A percentile compares a stretch with the other conserved stretches of the same genome.
phyloP scores from a whole-genome alignment of 805 yeast genomes.

The Scheffersomyces coipomensis region DNA sequence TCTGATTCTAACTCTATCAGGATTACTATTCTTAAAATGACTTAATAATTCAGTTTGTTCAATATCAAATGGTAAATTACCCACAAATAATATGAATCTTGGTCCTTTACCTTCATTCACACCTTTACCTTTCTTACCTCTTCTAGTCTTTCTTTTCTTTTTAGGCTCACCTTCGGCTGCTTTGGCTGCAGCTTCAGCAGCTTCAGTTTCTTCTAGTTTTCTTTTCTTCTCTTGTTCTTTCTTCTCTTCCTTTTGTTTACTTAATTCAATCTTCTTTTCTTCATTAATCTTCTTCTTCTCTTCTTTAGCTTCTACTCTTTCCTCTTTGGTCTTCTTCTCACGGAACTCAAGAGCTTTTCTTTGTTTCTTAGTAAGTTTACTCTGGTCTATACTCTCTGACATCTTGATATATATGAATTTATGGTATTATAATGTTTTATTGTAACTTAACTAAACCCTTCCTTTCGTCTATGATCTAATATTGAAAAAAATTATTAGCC shows the following conservation, averaged over 20 bases:
- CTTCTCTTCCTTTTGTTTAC: conserved; percentile 20
- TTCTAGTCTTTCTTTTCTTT: conserved; percentile 73
- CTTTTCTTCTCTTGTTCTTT: conserved; percentile 22
- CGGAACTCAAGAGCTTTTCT: conserved; percentile 61
- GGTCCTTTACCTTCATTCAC: conserved; percentile 48
- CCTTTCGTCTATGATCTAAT: too few relatives aligned
- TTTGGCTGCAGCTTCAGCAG: conserved; percentile 1
- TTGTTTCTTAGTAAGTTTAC: conserved; percentile 65
- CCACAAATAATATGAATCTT: conserved; percentile 83
- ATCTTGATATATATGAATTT: conserved; percentile 5
- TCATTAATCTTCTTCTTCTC: conserved; percentile 26
- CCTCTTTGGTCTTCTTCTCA: conserved; percentile 38
- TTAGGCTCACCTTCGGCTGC: conserved; percentile 28
- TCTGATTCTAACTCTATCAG: conserved; percentile 76
- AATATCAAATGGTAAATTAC: conserved; percentile 78
- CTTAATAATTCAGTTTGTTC: conserved; percentile 58
- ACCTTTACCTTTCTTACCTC: conserved; percentile 73
- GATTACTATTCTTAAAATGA: conserved; percentile 74
- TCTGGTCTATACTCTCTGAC: too few relatives aligned
- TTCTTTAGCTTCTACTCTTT: conserved; percentile 33
- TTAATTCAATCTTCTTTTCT: conserved; percentile 24
- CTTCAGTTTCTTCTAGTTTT: conserved; percentile 11
- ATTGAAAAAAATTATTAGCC: too few relatives aligned
- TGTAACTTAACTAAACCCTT: too few relatives aligned
- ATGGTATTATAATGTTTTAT: too few relatives aligned